Evolutionary conservation across 1,284 basidiomycete species (phyloP), one percentile per base, ranked within the genome.

Genomic region (Cutaneotrichosporon cyanovorans): DNA sequence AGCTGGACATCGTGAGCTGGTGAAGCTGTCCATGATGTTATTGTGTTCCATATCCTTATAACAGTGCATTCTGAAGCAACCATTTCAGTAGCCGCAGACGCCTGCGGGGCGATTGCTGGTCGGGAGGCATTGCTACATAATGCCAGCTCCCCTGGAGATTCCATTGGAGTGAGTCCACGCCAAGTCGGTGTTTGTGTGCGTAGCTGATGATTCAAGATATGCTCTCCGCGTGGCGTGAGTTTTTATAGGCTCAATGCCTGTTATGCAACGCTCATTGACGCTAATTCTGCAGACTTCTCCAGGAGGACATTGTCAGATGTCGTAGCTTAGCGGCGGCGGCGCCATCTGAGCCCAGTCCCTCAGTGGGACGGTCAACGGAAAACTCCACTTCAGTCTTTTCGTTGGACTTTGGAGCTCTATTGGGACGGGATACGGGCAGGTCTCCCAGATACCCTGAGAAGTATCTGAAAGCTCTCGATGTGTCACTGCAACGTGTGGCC

Each of bases 371-470:
- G 37, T 42, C 37, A 11, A 19, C 48, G 21, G 53, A 58, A 20
- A 53, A 58, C 37, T 31, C 55, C 6, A 36, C 50, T 4, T 60
- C 61, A 2, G 51, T 61, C 36, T 57, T 66, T 37, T 53, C 61
- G 0, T 55, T 68, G 25, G 67, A 69, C 37, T 43, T 69, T 2
- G 59, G 59, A 1, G 56, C 60, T 0, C 48, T 69, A 9, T 42
- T 66, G 10, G 61, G 62, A 5, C 48, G 62, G 7, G 65, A 67
- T 37, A 46, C 46, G 2, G 40, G 48, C 10, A 88, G 85, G 74
- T 85, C 80, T 48, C 84, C 87, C 59, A 87, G 87, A 63, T 93
- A 91, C 65, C 90, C 91, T 0, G 89, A 95, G 71, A 90, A 90
- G 69, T 74, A 93, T 51, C 67, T 95, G 53, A 93, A 90, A 69